These are phyloP conservation scores for Apophysomyces ossiformis DNA, from an alignment of 371 early-diverging fungal genomes.

Conservation along the genomic window DNA sequence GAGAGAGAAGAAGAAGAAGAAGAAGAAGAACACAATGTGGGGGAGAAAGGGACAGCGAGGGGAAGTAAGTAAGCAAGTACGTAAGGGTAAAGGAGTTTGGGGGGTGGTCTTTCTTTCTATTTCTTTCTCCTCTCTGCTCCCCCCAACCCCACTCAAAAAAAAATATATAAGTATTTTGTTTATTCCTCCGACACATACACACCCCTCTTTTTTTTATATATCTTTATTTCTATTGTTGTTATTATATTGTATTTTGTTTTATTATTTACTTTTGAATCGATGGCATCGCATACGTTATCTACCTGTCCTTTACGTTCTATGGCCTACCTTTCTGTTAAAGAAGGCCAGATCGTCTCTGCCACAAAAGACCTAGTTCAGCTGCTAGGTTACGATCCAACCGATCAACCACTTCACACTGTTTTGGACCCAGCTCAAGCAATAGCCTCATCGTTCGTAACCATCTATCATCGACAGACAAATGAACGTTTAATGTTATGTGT, in stretches of 20 bases:
- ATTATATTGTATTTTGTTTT: neutral
- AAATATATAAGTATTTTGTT: neutral
- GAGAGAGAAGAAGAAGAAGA: too few relatives aligned
- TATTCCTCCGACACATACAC: constrained; percentile 9
- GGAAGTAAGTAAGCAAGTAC: too few relatives aligned
- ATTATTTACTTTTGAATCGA: neutral
- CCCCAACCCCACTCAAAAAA: constrained; percentile 9
- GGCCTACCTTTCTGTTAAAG: neutral
- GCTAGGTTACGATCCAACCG: constrained; percentile 3
- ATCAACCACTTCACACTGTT: constrained; percentile 2
- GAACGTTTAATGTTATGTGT: constrained; percentile 3
- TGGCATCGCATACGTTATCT: neutral
- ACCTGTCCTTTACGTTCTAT: constrained; percentile 9
- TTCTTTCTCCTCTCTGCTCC: neutral
- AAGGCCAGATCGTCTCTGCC: neutral
- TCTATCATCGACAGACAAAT: neutral
- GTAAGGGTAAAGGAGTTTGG: neutral
- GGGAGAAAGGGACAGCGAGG: too few relatives aligned
- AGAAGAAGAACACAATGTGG: too few relatives aligned
- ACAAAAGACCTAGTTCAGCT: neutral
- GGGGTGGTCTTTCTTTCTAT: neutral
- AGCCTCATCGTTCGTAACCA: neutral
- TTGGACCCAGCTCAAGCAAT: constrained; percentile 5
- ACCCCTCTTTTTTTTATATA: neutral
- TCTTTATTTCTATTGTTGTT: too few relatives aligned